Evolutionary conservation across 306 rosid species (phyloP), one percentile per base, ranked within the genome.

Genomic region (Medicago arabica): DNA sequence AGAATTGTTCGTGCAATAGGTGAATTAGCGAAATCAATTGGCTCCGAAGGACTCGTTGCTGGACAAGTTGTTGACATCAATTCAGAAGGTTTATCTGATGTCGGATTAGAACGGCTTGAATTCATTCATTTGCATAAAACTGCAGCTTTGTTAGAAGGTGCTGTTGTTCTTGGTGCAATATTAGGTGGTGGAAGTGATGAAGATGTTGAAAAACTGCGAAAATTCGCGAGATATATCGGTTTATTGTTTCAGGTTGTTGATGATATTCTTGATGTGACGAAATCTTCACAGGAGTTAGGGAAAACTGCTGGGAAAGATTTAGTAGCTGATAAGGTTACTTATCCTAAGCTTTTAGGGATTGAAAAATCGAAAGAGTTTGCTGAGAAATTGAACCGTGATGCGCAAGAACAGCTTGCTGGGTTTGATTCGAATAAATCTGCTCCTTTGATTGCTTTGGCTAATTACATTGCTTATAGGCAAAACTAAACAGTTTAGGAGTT

Each of bases 231-330:
- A 81, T 78, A 75, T 36, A 87, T 93, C 1, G 98, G 98, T 0
- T 40, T 93, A 81, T 21, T 93, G 83, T 93, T 90, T 75, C 96
- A 93, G 74, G 98, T 93, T 1, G 98, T 93, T 43, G 98, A 93
- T 74, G 98, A 93, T 66, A 83, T 92, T 61, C 91, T 92, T 3
- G 98, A 92, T 78, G 91, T 92, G 8, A 92, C 98, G 0, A 90
- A 87, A 55, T 88, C 98, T 8, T 93, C 98, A 0, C 49, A 85
- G 68, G 96, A 93, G 7, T 71, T 93, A 85, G 98, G 98, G 9
- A 93, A 93, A 15, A 90, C 98, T 0, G 98, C 98, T 0, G 96
- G 98, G 63, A 93, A 93, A 46, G 98, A 93, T 58, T 80, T 90
- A 86, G 84, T 87, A 12, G 94, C 96, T 18, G 96, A 93, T 76